Conservation (phyloP, 805 yeast genomes). For the Nakazawaea wyomingensis region DNA sequence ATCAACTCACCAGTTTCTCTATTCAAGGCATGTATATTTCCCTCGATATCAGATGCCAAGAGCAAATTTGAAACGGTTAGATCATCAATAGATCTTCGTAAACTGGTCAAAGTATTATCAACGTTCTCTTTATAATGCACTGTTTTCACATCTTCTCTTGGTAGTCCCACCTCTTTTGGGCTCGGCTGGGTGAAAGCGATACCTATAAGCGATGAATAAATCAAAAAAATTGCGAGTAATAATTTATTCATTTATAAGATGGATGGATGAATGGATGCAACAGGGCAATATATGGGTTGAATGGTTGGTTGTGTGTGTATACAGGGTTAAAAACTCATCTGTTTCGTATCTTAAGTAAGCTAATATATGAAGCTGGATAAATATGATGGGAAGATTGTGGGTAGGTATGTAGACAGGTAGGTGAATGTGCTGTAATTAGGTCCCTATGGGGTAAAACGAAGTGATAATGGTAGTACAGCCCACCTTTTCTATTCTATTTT, state of each 20-base stretch:
- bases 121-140: neutral
- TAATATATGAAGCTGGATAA: too few relatives aligned
- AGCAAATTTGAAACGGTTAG: conserved; percentile 45
- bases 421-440: too few relatives aligned
- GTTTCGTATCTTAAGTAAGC: neutral
- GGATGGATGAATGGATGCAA: neutral
- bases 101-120: neutral
- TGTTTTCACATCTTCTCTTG: conserved; percentile 2
- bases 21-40: conserved; percentile 75
- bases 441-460: too few relatives aligned
- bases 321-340: neutral
- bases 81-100: conserved; percentile 18
- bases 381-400: too few relatives aligned
- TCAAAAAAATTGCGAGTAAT: neutral
- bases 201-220: neutral
- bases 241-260: conserved; percentile 1
- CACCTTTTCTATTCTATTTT: too few relatives aligned
- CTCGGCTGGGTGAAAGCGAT: conserved; percentile 1
- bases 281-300: neutral
- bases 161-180: conserved; percentile 8
- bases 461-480: too few relatives aligned
- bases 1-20: conserved; percentile 67
- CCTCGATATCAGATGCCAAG: conserved; percentile 78
- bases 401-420: too few relatives aligned
- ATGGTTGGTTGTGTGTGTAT: too few relatives aligned